Percentiles rank a stretch among this genome's conserved stretches.
phyloP scores from a whole-genome alignment of 352 stramenopile species.

The Nothophytophthora sp. region DNA sequence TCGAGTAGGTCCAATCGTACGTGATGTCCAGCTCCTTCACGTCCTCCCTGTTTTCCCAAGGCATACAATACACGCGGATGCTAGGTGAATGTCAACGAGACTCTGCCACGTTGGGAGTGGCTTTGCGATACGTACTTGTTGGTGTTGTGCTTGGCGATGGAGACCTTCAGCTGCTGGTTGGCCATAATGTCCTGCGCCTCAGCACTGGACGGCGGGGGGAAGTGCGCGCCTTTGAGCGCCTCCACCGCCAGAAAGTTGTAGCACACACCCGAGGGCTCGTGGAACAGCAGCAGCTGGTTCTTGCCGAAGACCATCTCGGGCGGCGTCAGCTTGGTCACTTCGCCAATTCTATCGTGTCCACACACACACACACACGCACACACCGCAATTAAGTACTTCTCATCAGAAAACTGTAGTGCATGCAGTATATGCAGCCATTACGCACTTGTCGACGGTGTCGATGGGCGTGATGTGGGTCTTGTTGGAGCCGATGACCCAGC shows the following conservation, averaged over 20 bases:
- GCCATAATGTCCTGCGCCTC: conserved; percentile 48
- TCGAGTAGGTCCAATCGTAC: conserved; percentile 88
- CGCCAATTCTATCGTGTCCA: conserved; percentile 38
- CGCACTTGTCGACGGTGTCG: conserved; percentile 65
- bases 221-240: conserved; percentile 75
- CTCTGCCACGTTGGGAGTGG: no score
- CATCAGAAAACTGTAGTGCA: not conserved
- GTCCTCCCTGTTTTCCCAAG: conserved; percentile 43
- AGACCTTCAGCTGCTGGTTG: conserved; percentile 81
- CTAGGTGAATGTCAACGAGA: no score
- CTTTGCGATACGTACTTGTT: conserved; percentile 72
- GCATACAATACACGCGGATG: no score
- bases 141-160: conserved; percentile 78
- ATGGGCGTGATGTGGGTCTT: conserved; percentile 86
- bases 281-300: conserved; percentile 78
- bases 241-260: conserved; percentile 82
- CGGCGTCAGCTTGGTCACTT: conserved; percentile 68
- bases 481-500: conserved; percentile 75
- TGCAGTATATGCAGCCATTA: no score
- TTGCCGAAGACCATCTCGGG: conserved; percentile 89
- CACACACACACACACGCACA: conserved; percentile 4
- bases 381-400: not conserved
- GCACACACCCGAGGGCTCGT: conserved; percentile 66
- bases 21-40: conserved; percentile 85
- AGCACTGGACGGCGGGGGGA: conserved; percentile 46